These are phyloP conservation scores for Yarrowia keelungensis DNA, from an alignment of 805 yeast genomes.

Conservation along the genomic window DNA sequence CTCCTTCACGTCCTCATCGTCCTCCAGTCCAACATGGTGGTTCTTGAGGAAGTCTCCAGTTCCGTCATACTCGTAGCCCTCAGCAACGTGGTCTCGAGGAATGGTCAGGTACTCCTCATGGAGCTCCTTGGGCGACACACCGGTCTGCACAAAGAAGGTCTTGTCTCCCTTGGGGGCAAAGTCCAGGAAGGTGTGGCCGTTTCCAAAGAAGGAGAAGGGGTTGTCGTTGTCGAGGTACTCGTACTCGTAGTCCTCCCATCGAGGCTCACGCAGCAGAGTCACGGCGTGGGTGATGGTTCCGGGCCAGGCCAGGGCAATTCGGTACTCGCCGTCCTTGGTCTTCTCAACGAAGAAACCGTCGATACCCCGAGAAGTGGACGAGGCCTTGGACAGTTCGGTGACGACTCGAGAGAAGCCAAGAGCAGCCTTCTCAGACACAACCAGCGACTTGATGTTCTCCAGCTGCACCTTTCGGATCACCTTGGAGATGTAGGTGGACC, in stretches of 20 bases:
- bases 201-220: slow-evolving; percentile 41
- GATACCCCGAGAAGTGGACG: slow-evolving; percentile 22
- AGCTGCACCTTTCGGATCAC: slow-evolving; percentile 38
- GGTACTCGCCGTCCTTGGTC: slow-evolving; percentile 29
- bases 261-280: slow-evolving; percentile 28
- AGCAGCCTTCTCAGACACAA: slow-evolving; percentile 37
- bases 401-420: slow-evolving; percentile 29
- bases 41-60: slow-evolving; percentile 34
- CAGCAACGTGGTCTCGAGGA: slow-evolving; percentile 29
- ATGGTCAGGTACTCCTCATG: slow-evolving; percentile 23
- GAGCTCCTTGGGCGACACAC: slow-evolving; percentile 10
- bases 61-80: slow-evolving; percentile 26
- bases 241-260: slow-evolving; percentile 42
- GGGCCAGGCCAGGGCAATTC: slow-evolving; percentile 39
- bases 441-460: slow-evolving; percentile 39
- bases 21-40: slow-evolving; percentile 29
- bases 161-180: slow-evolving; percentile 32
- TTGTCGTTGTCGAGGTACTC: slow-evolving; percentile 40
- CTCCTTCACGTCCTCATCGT: slow-evolving; percentile 8
- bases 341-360: slow-evolving; percentile 34
- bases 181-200: slow-evolving; percentile 41
- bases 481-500: slow-evolving; percentile 39
- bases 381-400: slow-evolving; percentile 32
- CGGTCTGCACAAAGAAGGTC: slow-evolving; percentile 25
- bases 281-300: slow-evolving; percentile 41